phyloP scores from a whole-genome alignment of 306 rosid genomes.

The Nissolia schottii region DNA sequence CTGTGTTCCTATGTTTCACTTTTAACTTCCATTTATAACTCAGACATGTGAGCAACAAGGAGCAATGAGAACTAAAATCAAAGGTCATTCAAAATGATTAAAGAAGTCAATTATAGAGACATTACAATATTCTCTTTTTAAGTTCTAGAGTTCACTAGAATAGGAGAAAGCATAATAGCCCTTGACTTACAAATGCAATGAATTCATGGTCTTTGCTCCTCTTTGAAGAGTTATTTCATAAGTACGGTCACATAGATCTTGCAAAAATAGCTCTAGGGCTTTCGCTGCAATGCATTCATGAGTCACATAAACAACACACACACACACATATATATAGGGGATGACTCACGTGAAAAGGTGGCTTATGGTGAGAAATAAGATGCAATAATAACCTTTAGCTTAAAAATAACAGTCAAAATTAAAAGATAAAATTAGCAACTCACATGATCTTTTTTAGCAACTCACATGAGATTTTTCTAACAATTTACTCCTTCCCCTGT shows the following conservation, averaged over 20 bases:
- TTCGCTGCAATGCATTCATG: constrained; percentile 60
- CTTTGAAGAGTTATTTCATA: constrained; percentile 94
- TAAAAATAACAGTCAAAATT: no score
- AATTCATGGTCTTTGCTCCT: constrained; percentile 96
- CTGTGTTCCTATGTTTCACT: background rate
- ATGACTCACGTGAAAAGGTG: no score
- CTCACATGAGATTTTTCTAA: no score
- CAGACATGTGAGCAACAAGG: background rate
- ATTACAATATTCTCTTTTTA: background rate
- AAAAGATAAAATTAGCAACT: no score
- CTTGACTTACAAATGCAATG: constrained; percentile 89
- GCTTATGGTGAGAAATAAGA: no score
- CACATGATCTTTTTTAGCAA: no score
- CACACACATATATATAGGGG: no score
- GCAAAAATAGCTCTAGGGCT: constrained; percentile 94
- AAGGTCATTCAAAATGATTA: background rate
- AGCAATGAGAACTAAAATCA: background rate
- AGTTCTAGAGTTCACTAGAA: background rate
- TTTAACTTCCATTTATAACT: background rate
- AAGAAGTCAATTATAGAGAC: background rate
- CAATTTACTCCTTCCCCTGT: no score
- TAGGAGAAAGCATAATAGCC: background rate
- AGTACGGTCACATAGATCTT: constrained; percentile 98
- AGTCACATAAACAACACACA: constrained; percentile 27
- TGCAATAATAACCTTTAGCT: no score